Percentiles rank a stretch among this genome's conserved stretches.
phyloP scores from a whole-genome alignment of 2,329 filamentous ascomycete genomes.

The Alternaria arborescens region DNA sequence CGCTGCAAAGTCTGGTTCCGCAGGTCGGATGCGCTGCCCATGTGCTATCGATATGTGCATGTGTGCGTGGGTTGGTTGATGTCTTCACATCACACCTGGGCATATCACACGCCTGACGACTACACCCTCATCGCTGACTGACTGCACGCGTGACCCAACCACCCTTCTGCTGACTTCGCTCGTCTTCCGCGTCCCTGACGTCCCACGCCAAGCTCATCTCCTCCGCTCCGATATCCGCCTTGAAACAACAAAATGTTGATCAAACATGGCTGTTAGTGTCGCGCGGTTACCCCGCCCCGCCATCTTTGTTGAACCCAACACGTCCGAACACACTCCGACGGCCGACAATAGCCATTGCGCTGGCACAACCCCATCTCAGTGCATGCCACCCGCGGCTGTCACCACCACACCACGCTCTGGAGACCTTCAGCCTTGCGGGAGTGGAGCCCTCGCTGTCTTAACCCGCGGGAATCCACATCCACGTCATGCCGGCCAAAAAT shows the following conservation, averaged over 20 bases:
- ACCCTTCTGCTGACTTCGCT: slow-evolving; percentile 2
- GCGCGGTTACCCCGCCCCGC: slow-evolving; percentile 8
- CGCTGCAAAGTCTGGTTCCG: background rate
- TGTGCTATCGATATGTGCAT: background rate
- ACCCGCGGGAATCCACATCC: slow-evolving; percentile 1
- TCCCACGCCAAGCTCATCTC: background rate
- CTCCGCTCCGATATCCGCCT: slow-evolving; percentile 1
- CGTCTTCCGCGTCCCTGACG: background rate
- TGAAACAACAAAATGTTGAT: slow-evolving; percentile 7
- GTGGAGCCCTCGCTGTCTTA: slow-evolving; percentile 2
- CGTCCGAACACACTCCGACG: slow-evolving; percentile 7
- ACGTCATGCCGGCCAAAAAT: slow-evolving; percentile 13
- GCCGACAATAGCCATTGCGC: slow-evolving; percentile 1
- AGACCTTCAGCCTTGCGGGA: slow-evolving; percentile 14
- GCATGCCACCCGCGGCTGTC: slow-evolving; percentile 3
- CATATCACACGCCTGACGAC: background rate
- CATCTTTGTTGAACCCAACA: slow-evolving; percentile 2
- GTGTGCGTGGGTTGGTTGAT: background rate
- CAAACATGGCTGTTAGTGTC: background rate
- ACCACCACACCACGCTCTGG: background rate
- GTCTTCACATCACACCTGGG: background rate
- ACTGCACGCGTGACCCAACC: background rate
- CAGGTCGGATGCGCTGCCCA: background rate
- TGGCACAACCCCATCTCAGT: background rate
- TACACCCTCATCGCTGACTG: background rate